Evolutionary conservation across 2,329 filamentous ascomycete species (phyloP), one percentile per base, ranked within the genome.

Genomic region (Fusarium sp.): DNA sequence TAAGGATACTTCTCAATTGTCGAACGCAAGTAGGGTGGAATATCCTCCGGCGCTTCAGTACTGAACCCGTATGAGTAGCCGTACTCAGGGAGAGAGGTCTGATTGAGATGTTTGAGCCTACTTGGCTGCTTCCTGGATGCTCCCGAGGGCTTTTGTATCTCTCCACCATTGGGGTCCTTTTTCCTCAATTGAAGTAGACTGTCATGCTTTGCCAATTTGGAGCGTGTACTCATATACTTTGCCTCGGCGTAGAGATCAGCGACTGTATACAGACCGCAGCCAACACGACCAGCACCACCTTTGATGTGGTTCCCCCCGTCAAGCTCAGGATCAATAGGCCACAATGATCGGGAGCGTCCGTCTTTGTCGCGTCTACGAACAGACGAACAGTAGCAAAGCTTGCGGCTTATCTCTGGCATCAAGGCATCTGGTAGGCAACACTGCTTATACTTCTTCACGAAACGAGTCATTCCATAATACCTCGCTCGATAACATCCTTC

Each of bases 381-480:
- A 1, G 45, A 43, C 11, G 54, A 47, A 45, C 73, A 77, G n/a
- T 62, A 53, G 52, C 75, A 78, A 4, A 78, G 71, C 33, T 62
- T 66, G 6, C 70, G 58, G 37, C 73, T 73, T 0, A 63, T 67
- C 1, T 68, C 64, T 1, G 73, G 62, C 0, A 73, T 72, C 8
- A 79, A 72, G 2, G 60, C 65, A 2, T 72, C 58, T 0, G 68
- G 43, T 1, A 79, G 65, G 22, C 76, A 71, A 48, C 72, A 78
- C 33, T 78, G 72, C 50, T 81, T 80, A 56, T 79, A 77, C 11
- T 68, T 46, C 59, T 80, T 80, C 3, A 54, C 47, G 55, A 73
- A 79, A 1, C 62, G 52, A 6, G 50, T 23, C 5, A 75, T 63
- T 8, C 75, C 75, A 37, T 76, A 76, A 54, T 76, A 70, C 1